A percentile compares a stretch with the other conserved stretches of the same genome.
Evolutionary conservation across 2,329 filamentous ascomycete genomes (phyloP).

Genomic region (Zasmidium angulare): DNA sequence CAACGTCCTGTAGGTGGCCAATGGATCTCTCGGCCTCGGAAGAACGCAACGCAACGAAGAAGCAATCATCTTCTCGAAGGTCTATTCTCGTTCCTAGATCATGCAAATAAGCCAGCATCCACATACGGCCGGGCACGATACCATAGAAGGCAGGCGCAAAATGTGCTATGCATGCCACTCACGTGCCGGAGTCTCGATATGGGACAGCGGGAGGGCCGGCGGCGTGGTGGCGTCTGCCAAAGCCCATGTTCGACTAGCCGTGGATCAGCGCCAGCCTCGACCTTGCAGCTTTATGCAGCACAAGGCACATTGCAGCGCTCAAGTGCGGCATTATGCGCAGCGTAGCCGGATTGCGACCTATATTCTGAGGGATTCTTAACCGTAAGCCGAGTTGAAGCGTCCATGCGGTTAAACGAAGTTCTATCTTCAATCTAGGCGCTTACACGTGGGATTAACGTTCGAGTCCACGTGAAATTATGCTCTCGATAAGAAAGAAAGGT

Average conservation of each 20-base stretch:
- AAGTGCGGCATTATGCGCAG: neutral
- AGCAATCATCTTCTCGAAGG: no score
- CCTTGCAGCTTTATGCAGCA: neutral
- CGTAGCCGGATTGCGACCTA: neutral
- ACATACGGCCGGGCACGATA: neutral
- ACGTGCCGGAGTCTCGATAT: no score
- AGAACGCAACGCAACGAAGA: no score
- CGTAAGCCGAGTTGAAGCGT: neutral
- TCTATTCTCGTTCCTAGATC: neutral
- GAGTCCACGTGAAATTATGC: neutral
- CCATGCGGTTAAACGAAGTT: neutral
- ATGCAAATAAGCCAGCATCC: neutral
- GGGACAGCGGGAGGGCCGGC: neutral
- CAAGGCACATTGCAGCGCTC: neutral
- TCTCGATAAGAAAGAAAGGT: neutral
- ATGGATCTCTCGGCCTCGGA: no score
- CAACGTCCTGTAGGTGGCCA: no score
- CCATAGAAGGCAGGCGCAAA: neutral
- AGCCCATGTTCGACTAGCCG: neutral
- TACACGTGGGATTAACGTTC: neutral
- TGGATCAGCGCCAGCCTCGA: neutral
- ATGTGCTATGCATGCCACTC: no score
- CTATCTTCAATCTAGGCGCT: neutral
- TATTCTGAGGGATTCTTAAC: neutral
- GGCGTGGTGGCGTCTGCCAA: neutral